Evolutionary conservation across 1,284 basidiomycete genomes (phyloP).

Genomic region (Fomes fomentarius): DNA sequence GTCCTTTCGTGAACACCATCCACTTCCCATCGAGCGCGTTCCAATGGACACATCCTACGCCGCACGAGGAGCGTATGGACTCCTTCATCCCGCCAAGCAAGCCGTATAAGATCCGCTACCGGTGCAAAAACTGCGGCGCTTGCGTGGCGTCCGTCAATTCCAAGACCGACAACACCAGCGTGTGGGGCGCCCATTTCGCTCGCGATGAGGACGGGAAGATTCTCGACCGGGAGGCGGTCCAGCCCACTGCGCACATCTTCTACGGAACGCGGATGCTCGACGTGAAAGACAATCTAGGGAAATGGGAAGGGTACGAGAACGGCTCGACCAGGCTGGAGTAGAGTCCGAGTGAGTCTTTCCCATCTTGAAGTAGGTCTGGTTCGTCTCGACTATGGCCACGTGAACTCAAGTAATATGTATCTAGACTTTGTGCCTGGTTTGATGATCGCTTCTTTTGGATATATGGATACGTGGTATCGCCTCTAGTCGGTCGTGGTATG

Average conservation of each 20-base stretch:
- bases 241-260: conserved; percentile 65
- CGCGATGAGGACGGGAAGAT: conserved; percentile 52
- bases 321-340: conserved; percentile 39
- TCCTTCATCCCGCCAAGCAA: conserved; percentile 48
- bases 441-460: too few species aligned
- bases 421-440: too few species aligned
- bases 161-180: conserved; percentile 47
- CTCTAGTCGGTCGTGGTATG: too few species aligned
- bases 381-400: too few species aligned
- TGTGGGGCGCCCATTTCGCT: conserved; percentile 59
- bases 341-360: neutral
- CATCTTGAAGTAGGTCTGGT: too few species aligned
- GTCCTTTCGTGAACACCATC: conserved; percentile 62
- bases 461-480: too few species aligned
- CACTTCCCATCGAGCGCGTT: conserved; percentile 55
- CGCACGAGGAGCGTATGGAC: conserved; percentile 42
- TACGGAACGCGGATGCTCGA: conserved; percentile 64
- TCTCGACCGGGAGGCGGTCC: conserved; percentile 51
- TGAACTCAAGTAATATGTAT: neutral
- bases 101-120: conserved; percentile 58
- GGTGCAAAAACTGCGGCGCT: conserved; percentile 62
- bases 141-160: conserved; percentile 53
- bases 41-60: conserved; percentile 50
- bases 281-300: conserved; percentile 53
- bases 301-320: conserved; percentile 64